Conservation (phyloP, 2,329 filamentous ascomycete genomes). For the Fusarium euwallaceae region DNA sequence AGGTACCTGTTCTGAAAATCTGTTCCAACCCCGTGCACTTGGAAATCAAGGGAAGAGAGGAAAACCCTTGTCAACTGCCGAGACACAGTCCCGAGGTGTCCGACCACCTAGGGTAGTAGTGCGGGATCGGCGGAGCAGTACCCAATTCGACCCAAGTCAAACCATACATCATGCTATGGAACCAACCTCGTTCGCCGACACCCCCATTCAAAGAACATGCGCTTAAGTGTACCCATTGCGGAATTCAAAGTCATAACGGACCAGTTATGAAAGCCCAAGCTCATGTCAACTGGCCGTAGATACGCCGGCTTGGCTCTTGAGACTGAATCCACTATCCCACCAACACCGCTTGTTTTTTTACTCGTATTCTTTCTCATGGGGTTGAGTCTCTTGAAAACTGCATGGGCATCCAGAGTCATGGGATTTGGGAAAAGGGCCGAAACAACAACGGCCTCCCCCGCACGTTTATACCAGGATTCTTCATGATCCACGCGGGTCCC, state of each 20-base stretch:
- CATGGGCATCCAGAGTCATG: constrained; percentile 28
- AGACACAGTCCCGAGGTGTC: constrained; percentile 15
- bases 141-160: constrained; percentile 12
- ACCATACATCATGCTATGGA: constrained; percentile 5
- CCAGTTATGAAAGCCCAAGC: neutral
- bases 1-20: neutral
- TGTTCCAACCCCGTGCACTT: neutral
- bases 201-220: neutral
- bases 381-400: neutral
- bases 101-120: constrained; percentile 25
- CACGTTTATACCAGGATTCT: constrained; percentile 34
- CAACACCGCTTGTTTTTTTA: neutral
- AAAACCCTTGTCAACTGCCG: constrained; percentile 23
- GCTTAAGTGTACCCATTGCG: neutral
- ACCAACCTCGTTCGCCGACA: neutral
- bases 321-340: constrained; percentile 12
- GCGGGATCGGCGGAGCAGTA: constrained; percentile 18
- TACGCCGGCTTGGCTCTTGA: constrained; percentile 10
- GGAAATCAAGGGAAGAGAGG: neutral
- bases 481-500: constrained; percentile 19
- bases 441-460: constrained; percentile 26
- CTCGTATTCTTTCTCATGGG: neutral
- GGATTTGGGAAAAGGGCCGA: constrained; percentile 33
- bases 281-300: neutral
- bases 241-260: neutral